phyloP scores from a whole-genome alignment of 768 basidiomycete genomes.

The Sistotremastrum niveocremeum region DNA sequence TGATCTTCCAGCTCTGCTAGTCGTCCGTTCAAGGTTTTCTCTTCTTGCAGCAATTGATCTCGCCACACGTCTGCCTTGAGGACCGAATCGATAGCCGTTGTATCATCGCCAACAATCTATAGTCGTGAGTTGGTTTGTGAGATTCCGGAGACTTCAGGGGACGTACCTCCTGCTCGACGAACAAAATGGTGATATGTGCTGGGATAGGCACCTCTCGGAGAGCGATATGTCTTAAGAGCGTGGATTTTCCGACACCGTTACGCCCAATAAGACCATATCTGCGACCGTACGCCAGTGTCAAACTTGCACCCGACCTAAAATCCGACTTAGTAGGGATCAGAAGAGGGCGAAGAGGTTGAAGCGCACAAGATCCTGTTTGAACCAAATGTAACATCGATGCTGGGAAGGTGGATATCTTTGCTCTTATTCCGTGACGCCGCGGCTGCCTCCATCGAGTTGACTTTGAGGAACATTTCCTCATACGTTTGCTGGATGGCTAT shows the following conservation, averaged over 20 bases:
- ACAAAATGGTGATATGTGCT: conserved; percentile 88
- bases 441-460: conserved; percentile 83
- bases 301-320: conserved; percentile 62
- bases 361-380: conserved; percentile 84
- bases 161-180: conserved; percentile 91
- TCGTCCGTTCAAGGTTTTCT: conserved; percentile 56
- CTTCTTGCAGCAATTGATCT: conserved; percentile 82
- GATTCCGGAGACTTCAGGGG: not conserved
- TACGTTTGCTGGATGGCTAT: conserved; percentile 63
- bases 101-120: conserved; percentile 89
- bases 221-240: conserved; percentile 85
- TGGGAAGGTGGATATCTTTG: conserved; percentile 90
- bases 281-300: conserved; percentile 80
- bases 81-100: conserved; percentile 82
- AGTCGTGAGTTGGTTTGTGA: not conserved
- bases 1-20: conserved; percentile 61
- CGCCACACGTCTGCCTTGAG: conserved; percentile 99
- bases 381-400: conserved; percentile 92
- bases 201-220: conserved; percentile 92
- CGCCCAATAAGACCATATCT: conserved; percentile 88
- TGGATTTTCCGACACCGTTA: conserved; percentile 95
- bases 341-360: conserved; percentile 6
- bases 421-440: conserved; percentile 79
- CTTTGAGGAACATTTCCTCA: conserved; percentile 99
- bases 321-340: conserved; percentile 1